Percentiles rank a stretch among this genome's conserved stretches.
These are phyloP conservation scores for Cercospora sp. DNA, from an alignment of 2,329 filamentous ascomycete genomes.

Conservation along the genomic window DNA sequence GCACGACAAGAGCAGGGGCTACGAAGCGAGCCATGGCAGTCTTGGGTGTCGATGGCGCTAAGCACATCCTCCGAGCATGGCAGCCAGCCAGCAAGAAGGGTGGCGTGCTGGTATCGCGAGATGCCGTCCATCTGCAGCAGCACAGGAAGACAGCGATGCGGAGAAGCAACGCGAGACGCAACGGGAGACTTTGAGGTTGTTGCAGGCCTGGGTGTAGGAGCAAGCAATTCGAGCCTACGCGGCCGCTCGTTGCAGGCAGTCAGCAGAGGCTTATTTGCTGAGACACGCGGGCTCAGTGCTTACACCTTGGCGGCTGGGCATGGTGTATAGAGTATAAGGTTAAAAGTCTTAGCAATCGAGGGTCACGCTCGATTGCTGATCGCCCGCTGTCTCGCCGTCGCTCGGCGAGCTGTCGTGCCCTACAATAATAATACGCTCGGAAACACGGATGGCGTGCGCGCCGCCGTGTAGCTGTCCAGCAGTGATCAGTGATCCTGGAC, in stretches of 20 bases:
- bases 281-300: background rate
- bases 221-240: background rate
- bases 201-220: background rate
- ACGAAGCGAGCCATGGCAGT: conserved; percentile 17
- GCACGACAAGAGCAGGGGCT: conserved; percentile 12
- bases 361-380: conserved; percentile 13
- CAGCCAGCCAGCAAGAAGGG: background rate
- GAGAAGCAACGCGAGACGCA: too few relatives aligned
- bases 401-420: conserved; percentile 1
- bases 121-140: conserved; percentile 2
- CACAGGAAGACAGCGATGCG: background rate
- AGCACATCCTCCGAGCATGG: conserved; percentile 8
- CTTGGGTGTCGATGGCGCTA: conserved; percentile 15
- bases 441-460: conserved; percentile 2
- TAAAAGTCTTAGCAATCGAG: conserved; percentile 10
- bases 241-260: background rate
- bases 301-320: background rate
- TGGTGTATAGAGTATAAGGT: conserved; percentile 14
- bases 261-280: background rate
- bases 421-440: background rate
- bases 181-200: too few relatives aligned
- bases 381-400: background rate
- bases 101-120: conserved; percentile 2
- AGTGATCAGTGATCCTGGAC: background rate
- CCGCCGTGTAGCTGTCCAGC: background rate